These are phyloP conservation scores for Suillus plorans DNA, from an alignment of 768 basidiomycete genomes.

Conservation along the genomic window DNA sequence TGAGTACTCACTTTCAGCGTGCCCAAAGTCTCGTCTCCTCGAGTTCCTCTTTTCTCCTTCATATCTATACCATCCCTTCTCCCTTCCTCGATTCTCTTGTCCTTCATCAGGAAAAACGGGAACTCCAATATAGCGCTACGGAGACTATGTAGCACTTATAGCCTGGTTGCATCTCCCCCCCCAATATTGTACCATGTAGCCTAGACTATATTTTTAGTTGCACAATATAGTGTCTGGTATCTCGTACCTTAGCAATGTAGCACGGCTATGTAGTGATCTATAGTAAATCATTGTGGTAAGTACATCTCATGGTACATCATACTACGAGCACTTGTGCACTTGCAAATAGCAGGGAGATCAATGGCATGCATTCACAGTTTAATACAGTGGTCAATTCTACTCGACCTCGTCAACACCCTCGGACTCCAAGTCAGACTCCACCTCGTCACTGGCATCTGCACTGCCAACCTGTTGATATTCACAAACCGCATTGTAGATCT, in stretches of 20 bases:
- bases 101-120: not conserved
- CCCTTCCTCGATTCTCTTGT: no score
- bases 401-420: not conserved
- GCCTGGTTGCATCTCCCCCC: not conserved
- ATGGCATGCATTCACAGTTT: not conserved
- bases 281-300: not conserved
- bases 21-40: no score
- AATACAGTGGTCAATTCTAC: not conserved
- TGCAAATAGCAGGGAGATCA: not conserved
- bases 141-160: not conserved
- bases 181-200: not conserved
- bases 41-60: no score
- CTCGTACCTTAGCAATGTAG: not conserved
- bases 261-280: not conserved
- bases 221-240: not conserved
- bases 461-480: conserved; percentile 1
- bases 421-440: not conserved
- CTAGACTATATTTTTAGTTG: not conserved
- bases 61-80: no score
- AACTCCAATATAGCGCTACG: not conserved
- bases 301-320: not conserved
- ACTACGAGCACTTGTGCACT: not conserved
- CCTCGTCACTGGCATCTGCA: not conserved
- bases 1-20: no score
- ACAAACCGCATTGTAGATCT: not conserved